Evolutionary conservation across 768 basidiomycete species (phyloP).

Genomic region (Tricholoma bakamatsutake): DNA sequence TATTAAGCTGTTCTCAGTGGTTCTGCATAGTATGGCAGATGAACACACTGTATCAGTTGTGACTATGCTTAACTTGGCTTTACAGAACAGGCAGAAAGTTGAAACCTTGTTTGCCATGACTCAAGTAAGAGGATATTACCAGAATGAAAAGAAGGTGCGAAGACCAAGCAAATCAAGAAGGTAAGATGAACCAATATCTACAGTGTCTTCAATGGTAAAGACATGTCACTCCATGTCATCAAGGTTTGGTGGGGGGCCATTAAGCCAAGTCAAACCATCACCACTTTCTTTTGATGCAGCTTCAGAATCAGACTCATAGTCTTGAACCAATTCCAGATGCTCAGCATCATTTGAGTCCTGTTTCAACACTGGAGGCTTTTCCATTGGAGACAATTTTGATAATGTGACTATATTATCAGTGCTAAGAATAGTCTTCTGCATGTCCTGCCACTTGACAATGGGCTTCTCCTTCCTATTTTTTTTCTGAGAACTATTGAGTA

Average conservation of each 20-base stretch:
- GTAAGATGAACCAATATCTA: background rate
- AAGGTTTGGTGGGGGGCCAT: background rate
- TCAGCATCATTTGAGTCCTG: background rate
- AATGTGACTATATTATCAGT: background rate
- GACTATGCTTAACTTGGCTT: slow-evolving; percentile 26
- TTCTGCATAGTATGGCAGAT: slow-evolving; percentile 34
- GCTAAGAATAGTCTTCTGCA: background rate
- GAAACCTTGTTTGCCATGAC: slow-evolving; percentile 19
- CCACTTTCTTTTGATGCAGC: background rate
- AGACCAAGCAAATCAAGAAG: background rate
- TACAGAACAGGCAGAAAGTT: slow-evolving; percentile 21
- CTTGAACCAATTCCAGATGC: background rate
- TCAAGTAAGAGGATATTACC: slow-evolving; percentile 17
- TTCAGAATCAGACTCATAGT: background rate
- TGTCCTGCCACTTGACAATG: background rate
- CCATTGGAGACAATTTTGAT: background rate
- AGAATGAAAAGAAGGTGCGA: slow-evolving; percentile 3
- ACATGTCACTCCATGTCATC: background rate
- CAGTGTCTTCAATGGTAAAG: background rate
- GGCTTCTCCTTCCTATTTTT: background rate
- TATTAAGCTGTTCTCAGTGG: slow-evolving; percentile 25
- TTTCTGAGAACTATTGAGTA: background rate
- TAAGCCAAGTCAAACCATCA: background rate
- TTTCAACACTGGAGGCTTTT: background rate
- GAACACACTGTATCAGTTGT: slow-evolving; percentile 29